phyloP scores from a whole-genome alignment of 192 early-diverging fungal genomes.

The Backusella circina region DNA sequence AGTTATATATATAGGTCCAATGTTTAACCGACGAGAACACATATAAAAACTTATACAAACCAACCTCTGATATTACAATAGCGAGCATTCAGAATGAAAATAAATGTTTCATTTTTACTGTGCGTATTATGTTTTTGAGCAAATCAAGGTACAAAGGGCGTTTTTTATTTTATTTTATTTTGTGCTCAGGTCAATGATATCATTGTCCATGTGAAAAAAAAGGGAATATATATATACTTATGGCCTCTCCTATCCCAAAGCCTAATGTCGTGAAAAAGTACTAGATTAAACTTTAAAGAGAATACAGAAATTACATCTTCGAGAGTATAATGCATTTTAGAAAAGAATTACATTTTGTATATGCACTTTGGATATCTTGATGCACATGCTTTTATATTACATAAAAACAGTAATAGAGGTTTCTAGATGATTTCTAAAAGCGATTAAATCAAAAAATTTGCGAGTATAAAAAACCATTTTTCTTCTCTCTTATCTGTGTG shows the following conservation, averaged over 20 bases:
- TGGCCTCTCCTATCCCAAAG: neutral
- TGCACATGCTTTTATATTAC: neutral
- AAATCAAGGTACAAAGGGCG: neutral
- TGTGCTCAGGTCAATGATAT: neutral
- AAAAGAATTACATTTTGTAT: neutral
- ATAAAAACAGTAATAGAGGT: neutral
- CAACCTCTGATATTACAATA: neutral
- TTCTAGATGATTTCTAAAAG: neutral
- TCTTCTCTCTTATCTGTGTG: no score
- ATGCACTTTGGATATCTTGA: neutral
- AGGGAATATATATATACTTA: neutral
- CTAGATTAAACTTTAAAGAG: neutral
- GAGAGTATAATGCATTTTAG: neutral
- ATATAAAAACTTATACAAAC: neutral
- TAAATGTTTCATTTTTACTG: no score
- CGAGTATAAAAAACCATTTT: neutral
- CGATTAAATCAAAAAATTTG: neutral
- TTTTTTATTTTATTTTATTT: neutral
- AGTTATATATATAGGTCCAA: neutral
- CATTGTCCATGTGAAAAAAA: conserved; percentile 1
- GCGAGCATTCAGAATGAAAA: neutral
- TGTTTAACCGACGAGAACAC: neutral
- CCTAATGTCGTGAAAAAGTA: neutral
- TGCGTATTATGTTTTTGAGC: no score
- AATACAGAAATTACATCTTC: neutral